Conservation (phyloP, 2,329 filamentous ascomycete genomes). For the Didymella exigua region DNA sequence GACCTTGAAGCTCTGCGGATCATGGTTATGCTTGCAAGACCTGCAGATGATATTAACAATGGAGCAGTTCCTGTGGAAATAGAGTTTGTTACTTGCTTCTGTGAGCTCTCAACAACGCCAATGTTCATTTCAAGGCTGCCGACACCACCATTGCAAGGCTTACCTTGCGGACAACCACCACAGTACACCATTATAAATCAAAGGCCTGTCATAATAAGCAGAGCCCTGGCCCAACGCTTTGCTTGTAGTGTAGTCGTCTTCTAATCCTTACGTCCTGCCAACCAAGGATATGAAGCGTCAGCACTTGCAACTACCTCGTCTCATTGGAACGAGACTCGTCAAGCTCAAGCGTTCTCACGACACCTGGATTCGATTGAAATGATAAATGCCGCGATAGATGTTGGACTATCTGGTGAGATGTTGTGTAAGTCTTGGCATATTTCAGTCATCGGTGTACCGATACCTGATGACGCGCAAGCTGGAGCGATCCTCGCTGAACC, state of each 20-base stretch:
- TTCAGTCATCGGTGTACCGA: neutral
- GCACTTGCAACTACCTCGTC: neutral
- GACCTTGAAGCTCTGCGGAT: neutral
- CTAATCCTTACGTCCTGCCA: neutral
- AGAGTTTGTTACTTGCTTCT: neutral
- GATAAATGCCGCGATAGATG: neutral
- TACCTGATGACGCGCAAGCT: neutral
- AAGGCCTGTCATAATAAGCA: too few relatives aligned
- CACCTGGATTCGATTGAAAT: neutral
- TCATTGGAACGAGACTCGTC: neutral
- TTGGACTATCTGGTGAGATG: neutral
- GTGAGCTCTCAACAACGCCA: neutral
- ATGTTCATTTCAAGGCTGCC: neutral
- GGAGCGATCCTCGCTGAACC: neutral
- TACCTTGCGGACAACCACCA: neutral
- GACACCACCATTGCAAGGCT: neutral
- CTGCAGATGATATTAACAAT: neutral
- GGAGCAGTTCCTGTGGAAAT: neutral
- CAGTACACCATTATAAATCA: neutral
- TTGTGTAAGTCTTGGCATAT: neutral
- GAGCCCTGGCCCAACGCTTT: neutral
- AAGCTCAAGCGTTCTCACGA: neutral
- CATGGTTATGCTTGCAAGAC: neutral
- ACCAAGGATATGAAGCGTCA: neutral
- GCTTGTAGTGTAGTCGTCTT: neutral